Base-by-base conservation (phyloP, 306 rosid species). In the Lablab purpureus region DNA sequence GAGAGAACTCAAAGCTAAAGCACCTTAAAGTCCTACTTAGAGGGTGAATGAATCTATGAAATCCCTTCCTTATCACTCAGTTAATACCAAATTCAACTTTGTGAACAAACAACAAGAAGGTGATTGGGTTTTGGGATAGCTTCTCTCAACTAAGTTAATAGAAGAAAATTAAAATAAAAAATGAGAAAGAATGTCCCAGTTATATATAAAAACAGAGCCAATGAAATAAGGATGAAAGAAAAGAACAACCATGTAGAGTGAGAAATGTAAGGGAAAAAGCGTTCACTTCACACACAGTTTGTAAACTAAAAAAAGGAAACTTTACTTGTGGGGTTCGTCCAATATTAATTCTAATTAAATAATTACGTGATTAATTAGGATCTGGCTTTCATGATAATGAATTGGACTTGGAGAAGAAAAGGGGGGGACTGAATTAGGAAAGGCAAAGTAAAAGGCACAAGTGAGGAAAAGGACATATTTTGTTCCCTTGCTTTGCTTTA, bases 71-170 rank as follows among this genome's bases (percentile, higher is more conserved):
- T 84, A 77, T 76, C 70, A 78, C 82, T 75, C 28, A 83, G 78
- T 85, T 84, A 52, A 87, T 91, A 77, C 97, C 91, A 88, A 91
- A 87, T 83, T 85, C 81, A 86, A 56, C 83, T 62, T 74, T 74
- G 87, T 76, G 74, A 84, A 85, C 85, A 85, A 81, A 85, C 86
- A 82, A n/a, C 72, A 82, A 81, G 77, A 84, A 34, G 78, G 62
- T 71, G 50, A 69, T 69, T 37, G 22, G 58, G 83, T 77, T 79
- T 74, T 82, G 82, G 79, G 70, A 80, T 81, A 46, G 73, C 77
- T 82, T 80, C 78, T 67, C 77, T 74, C 72, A 62, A 63, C 71
- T 73, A 73, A 72, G 68, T 67, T 62, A 69, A 81, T 25, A 45
- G 4, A 60, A 17, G 47, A 17, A 54, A 72, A 22, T 10, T 10